Evolutionary conservation across 345 rosid genomes (phyloP), one percentile per base, ranked within the genome.

Genomic region (Heritiera fomes): DNA sequence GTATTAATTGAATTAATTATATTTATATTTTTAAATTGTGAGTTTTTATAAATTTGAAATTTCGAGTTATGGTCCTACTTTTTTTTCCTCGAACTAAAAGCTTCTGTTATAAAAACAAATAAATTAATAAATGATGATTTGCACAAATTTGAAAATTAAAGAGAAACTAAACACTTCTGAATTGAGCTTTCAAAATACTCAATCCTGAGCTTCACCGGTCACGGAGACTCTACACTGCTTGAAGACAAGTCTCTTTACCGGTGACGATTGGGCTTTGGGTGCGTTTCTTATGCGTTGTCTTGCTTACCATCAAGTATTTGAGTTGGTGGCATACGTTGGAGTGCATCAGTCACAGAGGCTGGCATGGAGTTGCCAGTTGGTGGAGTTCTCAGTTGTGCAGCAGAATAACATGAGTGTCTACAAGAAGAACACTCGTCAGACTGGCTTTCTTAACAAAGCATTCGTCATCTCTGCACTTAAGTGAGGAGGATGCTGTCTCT

Each of bases 301-400:
- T 15, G 4, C 58, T 52, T 15, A 14, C 30, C 71, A 41, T 67
- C 52, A 43, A 67, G 52, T 9, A 67, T 43, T 67, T 41, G 3
- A 34, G 43, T 63, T 45, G 46, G 75, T 66, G 66, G 74, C 78
- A 65, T 50, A 66, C 78, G 82, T 74, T 59, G 2, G 68, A 64
- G 13, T 61, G 40, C 41, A 78, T 18, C 28, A 23, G 28, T 23
- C 1, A 32, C 1, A 1, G 38, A 20, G 4, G 64, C 28, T 23
- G 28, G 28, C 32, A 7, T 7, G 2, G n/a, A n/a, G n/a, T n/a
- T n/a, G n/a, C n/a, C 2, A 8, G 60, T 56, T 46, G 23, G 14
- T 46, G 23, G 14, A 23, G 30, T 8, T 59, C 9, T 59, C 28
- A 23, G 28, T 23, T 23, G 28, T 23, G 34, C 13, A 3, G 64